Conservation (phyloP, 2,329 filamentous ascomycete species). For the Clarireedia paspali region DNA sequence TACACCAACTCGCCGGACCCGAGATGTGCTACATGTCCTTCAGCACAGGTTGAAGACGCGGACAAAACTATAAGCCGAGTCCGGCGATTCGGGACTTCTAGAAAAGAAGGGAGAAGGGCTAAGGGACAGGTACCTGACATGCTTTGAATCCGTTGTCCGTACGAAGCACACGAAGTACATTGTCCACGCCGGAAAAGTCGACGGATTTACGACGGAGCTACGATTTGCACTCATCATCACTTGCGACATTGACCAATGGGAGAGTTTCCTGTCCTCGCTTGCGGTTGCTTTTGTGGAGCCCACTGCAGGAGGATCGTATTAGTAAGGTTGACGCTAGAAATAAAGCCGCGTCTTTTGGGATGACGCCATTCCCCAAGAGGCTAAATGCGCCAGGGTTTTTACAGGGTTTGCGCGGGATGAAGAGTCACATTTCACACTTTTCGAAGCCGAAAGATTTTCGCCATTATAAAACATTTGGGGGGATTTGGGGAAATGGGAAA, state of each 20-base stretch:
- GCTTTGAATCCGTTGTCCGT: too few species aligned
- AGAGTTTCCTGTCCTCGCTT: too few species aligned
- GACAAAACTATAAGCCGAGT: neutral
- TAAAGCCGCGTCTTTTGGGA: neutral
- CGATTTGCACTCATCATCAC: too few species aligned
- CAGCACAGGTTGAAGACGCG: neutral
- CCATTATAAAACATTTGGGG: neutral
- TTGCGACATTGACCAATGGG: too few species aligned
- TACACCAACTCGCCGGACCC: too few species aligned
- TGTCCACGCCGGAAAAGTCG: too few species aligned
- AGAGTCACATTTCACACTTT: constrained; percentile 1
- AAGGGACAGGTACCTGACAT: too few species aligned
- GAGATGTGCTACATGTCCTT: too few species aligned
- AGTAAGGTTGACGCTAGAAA: neutral
- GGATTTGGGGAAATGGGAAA: neutral
- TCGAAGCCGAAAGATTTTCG: constrained; percentile 9
- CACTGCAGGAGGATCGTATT: neutral
- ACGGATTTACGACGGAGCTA: too few species aligned
- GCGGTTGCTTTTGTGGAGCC: too few species aligned
- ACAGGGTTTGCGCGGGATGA: neutral
- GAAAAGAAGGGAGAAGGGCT: neutral
- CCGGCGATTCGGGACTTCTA: neutral
- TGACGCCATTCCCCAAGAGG: neutral
- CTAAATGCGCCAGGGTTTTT: neutral
- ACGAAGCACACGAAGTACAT: too few species aligned